phyloP scores from a whole-genome alignment of 257 asterid genomes.

The Penstemon newberryi region DNA sequence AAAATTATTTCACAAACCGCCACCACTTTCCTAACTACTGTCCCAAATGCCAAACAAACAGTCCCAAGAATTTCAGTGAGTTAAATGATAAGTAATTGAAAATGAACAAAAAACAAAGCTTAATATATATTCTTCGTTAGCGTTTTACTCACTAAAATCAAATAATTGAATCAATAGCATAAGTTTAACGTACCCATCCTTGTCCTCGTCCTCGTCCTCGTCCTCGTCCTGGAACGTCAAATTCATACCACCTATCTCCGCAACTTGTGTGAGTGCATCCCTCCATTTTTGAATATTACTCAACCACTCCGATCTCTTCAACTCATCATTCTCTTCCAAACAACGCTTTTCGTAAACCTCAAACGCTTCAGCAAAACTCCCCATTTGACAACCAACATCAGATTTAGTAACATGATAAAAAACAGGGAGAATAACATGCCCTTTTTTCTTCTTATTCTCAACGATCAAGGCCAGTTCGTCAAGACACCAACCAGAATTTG shows the following conservation, averaged over 20 bases:
- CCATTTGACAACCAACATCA: conserved; percentile 18
- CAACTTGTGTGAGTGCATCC: conserved; percentile 18
- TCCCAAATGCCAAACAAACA: too few species aligned
- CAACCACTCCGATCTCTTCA: neutral
- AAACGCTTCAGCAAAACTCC: conserved; percentile 14
- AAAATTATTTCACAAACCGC: too few species aligned
- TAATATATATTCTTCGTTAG: too few species aligned
- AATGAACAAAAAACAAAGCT: too few species aligned
- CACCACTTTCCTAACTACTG: too few species aligned
- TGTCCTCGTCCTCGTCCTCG: neutral
- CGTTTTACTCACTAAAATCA: too few species aligned
- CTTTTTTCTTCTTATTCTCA: neutral
- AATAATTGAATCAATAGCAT: too few species aligned
- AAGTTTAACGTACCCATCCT: neutral
- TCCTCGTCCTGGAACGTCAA: neutral
- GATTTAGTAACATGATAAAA: conserved; percentile 26
- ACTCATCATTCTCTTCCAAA: neutral
- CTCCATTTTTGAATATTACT: conserved; percentile 14
- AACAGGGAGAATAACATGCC: conserved; percentile 15
- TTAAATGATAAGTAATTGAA: too few species aligned
- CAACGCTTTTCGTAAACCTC: conserved; percentile 4
- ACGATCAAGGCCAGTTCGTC: conserved; percentile 18
- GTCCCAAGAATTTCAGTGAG: too few species aligned
- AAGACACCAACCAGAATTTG: conserved; percentile 24
- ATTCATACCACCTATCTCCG: conserved; percentile 16